Evolutionary conservation across 2,329 filamentous ascomycete genomes (phyloP), one percentile per base, ranked within the genome.

Genomic region (Annulohypoxylon truncatum): DNA sequence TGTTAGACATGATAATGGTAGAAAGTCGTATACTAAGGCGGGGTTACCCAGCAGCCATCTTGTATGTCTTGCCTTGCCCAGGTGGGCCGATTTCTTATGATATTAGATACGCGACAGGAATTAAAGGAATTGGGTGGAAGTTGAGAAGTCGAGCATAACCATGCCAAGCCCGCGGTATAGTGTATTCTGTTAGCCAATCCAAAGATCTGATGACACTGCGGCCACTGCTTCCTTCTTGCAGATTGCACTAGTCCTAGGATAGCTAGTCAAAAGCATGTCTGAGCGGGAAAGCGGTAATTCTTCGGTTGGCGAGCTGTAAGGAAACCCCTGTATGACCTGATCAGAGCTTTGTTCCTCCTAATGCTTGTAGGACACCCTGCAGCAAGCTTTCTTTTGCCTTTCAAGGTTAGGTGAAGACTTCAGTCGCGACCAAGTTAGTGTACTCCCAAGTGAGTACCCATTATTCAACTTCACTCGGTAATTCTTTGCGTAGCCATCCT

Each of bases 41-140:
- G 12, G 59, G 38, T 64, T 72, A 74, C 73, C 73, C 73, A 56
- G 68, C 15, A 46, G 67, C 53, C 67, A 59, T 59, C 69, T 63
- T 71, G 55, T 73, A 61, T 48, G 58, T 59, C 46, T 42, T 61
- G 68, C 61, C 46, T 47, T 61, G 68, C 68, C 68, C 64, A 12
- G 50, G 35, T 31, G 64, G 64, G 70, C 67, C 47, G 57, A 29
- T 46, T 40, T 62, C 24, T 22, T 61, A 24, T 50, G 15, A 28
- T 61, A 56, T 64, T n/a, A n/a, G n/a, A n/a, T n/a, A n/a, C n/a
- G 52, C 35, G 50, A 62, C 53, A 46, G 42, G 24, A 22, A 24
- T 33, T 42, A 15, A 13, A 26, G 13, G 31, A 44, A 29, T 50
- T 53, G 8, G 12, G 40, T 31, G 28, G 47, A 55, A n/a, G 22